Evolutionary conservation across 305 asterid genomes (phyloP), one percentile per base, ranked within the genome.

Genomic region (Fraxinus ornus): DNA sequence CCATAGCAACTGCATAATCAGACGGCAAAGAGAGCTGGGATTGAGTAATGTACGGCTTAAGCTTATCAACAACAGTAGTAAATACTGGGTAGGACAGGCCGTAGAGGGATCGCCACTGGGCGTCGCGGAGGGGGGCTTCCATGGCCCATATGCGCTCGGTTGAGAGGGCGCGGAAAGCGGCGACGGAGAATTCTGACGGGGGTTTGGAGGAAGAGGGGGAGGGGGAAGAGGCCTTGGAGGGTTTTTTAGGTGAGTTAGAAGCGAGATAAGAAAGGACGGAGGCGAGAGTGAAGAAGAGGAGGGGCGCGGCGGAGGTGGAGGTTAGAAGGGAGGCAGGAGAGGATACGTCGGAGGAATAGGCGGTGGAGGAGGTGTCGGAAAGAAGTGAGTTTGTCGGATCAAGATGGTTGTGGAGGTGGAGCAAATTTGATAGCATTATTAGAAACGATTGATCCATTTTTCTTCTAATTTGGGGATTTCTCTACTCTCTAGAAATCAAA

Each of bases 1-100:
- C 99, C 99, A 97, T 97, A 4, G 99, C 98, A 2, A 97, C 99
- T 78, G 99, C 98, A 86, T 96, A 96, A 82, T 96, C 99, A 7
- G 99, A 94, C 0, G 99, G 99, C 4, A 96, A 90, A 24, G 98
- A 94, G 83, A 96, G 95, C 87, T 96, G 98, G 5, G 99, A 96
- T 68, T 91, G 97, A 39, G 99, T 86, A 2, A 94, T 94, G 80
- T 89, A 97, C 81, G 99, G 99, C 86, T 97, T 97, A 30, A 97
- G 95, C 84, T 94, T 94, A 5, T 97, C 97, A 0, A 94, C 99
- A 36, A 97, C 92, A 21, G 98, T 96, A 74, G 99, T 96, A 87
- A 96, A 96, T n/a, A 93, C 97, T 1, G 99, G 98, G 87, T 94
- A 91, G 17, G 99, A 96, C 0, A 96, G 80, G 41, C 99, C 99